Percentiles rank a stretch among this genome's conserved stretches.
These are phyloP conservation scores for Buxus sempervirens DNA, from an alignment of 164 flowering plant genomes.

Conservation along the genomic window DNA sequence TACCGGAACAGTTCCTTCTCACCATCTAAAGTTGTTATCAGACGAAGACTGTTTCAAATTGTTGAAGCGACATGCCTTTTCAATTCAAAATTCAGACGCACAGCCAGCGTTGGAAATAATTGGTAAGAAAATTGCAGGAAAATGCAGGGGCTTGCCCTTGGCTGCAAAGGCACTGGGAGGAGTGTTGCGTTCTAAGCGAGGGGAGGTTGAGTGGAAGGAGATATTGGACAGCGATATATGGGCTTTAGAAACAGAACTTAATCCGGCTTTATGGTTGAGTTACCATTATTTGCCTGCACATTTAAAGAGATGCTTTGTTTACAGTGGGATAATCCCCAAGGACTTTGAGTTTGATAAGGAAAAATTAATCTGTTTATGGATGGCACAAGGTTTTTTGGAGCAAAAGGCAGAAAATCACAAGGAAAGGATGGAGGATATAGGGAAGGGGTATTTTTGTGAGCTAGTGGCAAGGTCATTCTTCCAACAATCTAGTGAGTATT, in stretches of 20 bases:
- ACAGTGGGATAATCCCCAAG: no score
- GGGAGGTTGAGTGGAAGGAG: neutral
- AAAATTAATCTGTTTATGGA: no score
- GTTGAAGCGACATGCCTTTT: neutral
- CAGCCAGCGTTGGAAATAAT: neutral
- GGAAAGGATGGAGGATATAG: no score
- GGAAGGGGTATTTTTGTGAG: no score
- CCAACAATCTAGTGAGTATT: no score
- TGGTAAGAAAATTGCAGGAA: neutral
- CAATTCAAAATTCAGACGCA: neutral
- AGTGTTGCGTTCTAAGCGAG: neutral
- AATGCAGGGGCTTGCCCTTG: neutral
- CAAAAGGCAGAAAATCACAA: no score
- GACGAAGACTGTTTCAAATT: neutral
- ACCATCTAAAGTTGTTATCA: neutral
- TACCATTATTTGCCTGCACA: no score
- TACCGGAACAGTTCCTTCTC: neutral
- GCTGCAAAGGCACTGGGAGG: slow-evolving; percentile 8
- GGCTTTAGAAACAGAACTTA: neutral
- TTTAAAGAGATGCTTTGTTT: no score
- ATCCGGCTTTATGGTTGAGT: no score
- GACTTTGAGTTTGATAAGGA: no score
- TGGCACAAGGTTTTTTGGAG: no score
- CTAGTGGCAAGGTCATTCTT: no score
- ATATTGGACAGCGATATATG: neutral